Evolutionary conservation across 208 protist genomes (phyloP).

Genomic region (Acanthamoeba castellanii): DNA sequence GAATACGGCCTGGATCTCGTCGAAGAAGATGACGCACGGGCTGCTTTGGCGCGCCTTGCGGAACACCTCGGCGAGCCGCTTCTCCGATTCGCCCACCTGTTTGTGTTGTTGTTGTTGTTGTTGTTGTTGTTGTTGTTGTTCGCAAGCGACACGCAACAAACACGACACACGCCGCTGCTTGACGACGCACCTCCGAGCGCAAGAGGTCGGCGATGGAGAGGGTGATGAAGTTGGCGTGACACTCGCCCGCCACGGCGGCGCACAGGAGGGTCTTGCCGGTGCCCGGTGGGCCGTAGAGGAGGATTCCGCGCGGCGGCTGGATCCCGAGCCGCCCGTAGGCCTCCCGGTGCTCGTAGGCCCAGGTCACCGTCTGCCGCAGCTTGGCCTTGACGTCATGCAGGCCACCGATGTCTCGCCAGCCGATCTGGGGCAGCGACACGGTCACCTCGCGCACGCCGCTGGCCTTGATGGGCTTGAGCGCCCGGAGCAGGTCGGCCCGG

Average conservation of each 20-base stretch:
- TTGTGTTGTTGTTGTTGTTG: background rate
- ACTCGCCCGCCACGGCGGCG: slow-evolving; percentile 46
- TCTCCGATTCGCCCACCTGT: slow-evolving; percentile 70
- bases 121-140: background rate
- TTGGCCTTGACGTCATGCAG: slow-evolving; percentile 62
- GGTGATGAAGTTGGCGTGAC: slow-evolving; percentile 67
- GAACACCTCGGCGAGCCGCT: slow-evolving; percentile 62
- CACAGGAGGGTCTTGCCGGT: slow-evolving; percentile 72
- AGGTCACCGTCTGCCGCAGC: slow-evolving; percentile 57
- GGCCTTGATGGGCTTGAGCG: background rate
- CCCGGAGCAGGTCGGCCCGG: background rate
- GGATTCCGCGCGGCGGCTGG: slow-evolving; percentile 47
- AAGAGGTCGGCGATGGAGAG: slow-evolving; percentile 59
- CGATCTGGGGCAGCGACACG: background rate
- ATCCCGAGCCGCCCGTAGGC: slow-evolving; percentile 53
- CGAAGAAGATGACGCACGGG: slow-evolving; percentile 71
- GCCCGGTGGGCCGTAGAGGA: slow-evolving; percentile 63
- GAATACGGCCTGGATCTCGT: slow-evolving; percentile 73
- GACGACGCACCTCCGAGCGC: slow-evolving; percentile 32
- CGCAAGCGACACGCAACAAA: no score
- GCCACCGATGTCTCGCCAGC: slow-evolving; percentile 60
- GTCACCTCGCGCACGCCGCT: slow-evolving; percentile 41
- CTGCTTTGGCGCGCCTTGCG: slow-evolving; percentile 50
- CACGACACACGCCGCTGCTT: background rate
- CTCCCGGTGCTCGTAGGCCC: slow-evolving; percentile 60